These are phyloP conservation scores for Brachypodium distachyon DNA, from an alignment of 202 grass and related monocot genomes.

Conservation along the genomic window DNA sequence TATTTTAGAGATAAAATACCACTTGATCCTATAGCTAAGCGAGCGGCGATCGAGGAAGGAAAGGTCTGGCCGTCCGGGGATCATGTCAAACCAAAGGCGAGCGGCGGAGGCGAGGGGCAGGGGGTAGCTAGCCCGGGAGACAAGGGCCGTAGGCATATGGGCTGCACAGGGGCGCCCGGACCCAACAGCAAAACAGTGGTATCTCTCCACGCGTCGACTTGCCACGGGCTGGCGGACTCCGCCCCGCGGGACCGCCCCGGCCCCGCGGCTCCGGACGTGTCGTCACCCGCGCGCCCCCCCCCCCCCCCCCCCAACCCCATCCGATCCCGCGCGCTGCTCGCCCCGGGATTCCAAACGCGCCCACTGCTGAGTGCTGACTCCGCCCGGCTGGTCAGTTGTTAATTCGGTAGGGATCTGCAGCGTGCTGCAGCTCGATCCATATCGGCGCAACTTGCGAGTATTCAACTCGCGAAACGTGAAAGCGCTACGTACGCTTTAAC, in stretches of 20 bases:
- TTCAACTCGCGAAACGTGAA: too few species aligned
- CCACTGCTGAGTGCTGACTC: neutral
- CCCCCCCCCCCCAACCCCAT: too few species aligned
- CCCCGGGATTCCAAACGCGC: conserved; percentile 25
- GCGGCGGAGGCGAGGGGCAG: neutral
- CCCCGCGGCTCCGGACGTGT: conserved; percentile 16
- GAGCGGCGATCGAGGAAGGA: neutral
- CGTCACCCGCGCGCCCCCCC: neutral
- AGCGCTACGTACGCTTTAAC: too few species aligned
- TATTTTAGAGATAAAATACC: too few species aligned
- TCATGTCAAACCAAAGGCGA: neutral
- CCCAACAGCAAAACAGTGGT: neutral
- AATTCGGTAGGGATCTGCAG: too few species aligned
- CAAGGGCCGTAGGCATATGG: conserved; percentile 36
- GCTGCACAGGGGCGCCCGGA: neutral
- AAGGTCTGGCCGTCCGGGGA: too few species aligned
- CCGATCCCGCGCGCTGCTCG: neutral
- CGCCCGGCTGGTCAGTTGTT: neutral
- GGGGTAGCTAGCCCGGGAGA: conserved; percentile 34
- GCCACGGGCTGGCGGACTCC: neutral
- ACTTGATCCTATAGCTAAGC: too few species aligned
- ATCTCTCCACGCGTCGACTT: conserved; percentile 25
- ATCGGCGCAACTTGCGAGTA: neutral
- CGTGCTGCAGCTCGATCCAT: too few species aligned
- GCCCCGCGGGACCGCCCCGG: conserved; percentile 5